phyloP scores from a whole-genome alignment of 2,329 filamentous ascomycete species.

The Diaporthe longicolla region DNA sequence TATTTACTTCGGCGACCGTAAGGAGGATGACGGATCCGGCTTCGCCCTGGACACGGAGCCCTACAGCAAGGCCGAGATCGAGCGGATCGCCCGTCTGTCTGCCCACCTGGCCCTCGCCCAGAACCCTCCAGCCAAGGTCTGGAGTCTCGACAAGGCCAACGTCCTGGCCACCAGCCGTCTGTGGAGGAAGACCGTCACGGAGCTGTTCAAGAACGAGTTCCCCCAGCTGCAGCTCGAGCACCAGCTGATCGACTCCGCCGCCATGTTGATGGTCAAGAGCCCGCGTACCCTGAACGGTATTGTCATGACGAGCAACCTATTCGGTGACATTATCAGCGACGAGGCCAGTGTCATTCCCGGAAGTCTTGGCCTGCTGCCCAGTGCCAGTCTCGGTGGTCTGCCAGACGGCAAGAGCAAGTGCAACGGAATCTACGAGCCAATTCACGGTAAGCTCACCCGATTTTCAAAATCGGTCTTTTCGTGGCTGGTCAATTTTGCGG shows the following conservation, averaged over 20 bases:
- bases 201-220: conserved; percentile 91
- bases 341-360: conserved; percentile 96
- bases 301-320: conserved; percentile 92
- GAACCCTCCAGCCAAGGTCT: conserved; percentile 82
- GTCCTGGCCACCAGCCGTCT: conserved; percentile 91
- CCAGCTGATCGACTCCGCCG: conserved; percentile 95
- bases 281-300: conserved; percentile 90
- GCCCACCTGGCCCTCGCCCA: conserved; percentile 84
- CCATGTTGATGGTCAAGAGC: conserved; percentile 98
- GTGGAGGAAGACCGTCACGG: conserved; percentile 89
- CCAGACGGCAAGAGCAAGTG: conserved; percentile 88
- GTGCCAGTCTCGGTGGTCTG: conserved; percentile 87
- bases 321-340: conserved; percentile 96
- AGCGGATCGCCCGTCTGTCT: conserved; percentile 87
- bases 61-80: conserved; percentile 87
- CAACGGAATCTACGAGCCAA: conserved; percentile 97
- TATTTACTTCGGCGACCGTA: conserved; percentile 94
- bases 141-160: conserved; percentile 95
- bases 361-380: conserved; percentile 88
- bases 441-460: conserved; percentile 77
- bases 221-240: conserved; percentile 87
- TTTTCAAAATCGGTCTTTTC: neutral
- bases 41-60: conserved; percentile 87
- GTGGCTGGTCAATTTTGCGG: neutral
- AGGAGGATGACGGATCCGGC: conserved; percentile 75